Evolutionary conservation across 352 stramenopile genomes (phyloP).

Genomic region (Pseudoperonospora humuli): DNA sequence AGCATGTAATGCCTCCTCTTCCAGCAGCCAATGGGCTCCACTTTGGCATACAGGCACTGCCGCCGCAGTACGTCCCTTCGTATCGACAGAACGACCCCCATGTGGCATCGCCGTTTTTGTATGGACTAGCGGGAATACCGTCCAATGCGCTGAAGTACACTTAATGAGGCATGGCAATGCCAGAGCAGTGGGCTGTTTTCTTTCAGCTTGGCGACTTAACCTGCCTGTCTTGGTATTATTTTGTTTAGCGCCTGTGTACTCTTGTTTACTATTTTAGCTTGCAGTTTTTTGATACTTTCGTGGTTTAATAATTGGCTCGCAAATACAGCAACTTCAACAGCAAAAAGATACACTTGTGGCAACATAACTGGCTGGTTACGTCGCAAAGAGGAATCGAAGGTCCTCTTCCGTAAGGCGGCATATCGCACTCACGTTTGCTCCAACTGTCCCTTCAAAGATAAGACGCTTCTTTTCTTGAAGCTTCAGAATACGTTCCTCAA

Average conservation of each 20-base stretch:
- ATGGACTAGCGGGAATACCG: conserved; percentile 22
- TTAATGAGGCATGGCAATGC: conserved; percentile 10
- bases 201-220: conserved; percentile 11
- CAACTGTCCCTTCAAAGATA: conserved; percentile 99
- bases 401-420: conserved; percentile 91
- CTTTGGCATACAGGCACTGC: conserved; percentile 16
- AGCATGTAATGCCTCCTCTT: conserved; percentile 24
- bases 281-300: conserved; percentile 22
- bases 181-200: conserved; percentile 7
- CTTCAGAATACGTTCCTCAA: conserved; percentile 98
- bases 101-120: conserved; percentile 31
- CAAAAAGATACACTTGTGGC: background rate
- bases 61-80: conserved; percentile 22
- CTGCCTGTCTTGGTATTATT: conserved; percentile 25
- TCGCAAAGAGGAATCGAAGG: conserved; percentile 88
- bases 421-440: conserved; percentile 84
- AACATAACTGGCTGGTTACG: conserved; percentile 14
- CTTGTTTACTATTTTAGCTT: conserved; percentile 34
- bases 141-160: conserved; percentile 23
- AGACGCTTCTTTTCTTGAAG: conserved; percentile 91
- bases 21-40: conserved; percentile 17
- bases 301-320: conserved; percentile 13
- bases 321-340: conserved; percentile 23
- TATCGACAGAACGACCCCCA: conserved; percentile 29
- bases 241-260: conserved; percentile 24